Evolutionary conservation across 257 asterid species (phyloP).

Genomic region (Orobanche coerulescens): DNA sequence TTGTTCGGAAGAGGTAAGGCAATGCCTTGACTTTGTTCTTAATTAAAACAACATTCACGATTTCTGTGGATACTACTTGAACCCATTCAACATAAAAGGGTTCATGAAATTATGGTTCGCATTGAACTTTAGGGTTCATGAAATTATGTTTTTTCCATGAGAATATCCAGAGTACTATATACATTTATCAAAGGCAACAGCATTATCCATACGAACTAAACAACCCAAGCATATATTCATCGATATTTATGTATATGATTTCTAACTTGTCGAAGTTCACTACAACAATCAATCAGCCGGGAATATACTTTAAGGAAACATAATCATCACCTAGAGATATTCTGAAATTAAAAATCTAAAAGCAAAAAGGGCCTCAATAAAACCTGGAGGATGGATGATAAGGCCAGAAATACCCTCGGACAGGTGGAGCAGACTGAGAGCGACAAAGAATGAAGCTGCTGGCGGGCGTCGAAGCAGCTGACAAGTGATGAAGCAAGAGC

Average conservation of each 20-base stretch:
- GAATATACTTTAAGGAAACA: too few relatives aligned
- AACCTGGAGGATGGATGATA: too few relatives aligned
- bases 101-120: not conserved
- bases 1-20: constrained; percentile 17
- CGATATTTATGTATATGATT: constrained; percentile 9
- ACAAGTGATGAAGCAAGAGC: too few relatives aligned
- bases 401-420: too few relatives aligned
- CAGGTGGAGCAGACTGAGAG: too few relatives aligned
- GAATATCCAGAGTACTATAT: too few relatives aligned
- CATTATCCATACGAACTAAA: not conserved
- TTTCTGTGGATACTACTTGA: not conserved
- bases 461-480: too few relatives aligned
- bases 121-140: not conserved
- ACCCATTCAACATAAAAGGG: not conserved
- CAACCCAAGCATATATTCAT: not conserved
- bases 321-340: too few relatives aligned
- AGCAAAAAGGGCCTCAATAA: too few relatives aligned
- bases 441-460: too few relatives aligned
- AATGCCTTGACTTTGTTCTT: not conserved
- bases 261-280: constrained; percentile 95
- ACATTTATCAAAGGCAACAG: constrained; percentile 5
- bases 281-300: constrained; percentile 63
- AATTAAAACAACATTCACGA: not conserved
- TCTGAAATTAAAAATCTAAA: too few relatives aligned
- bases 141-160: too few relatives aligned